Evolutionary conservation across 805 yeast genomes (phyloP), one percentile per base, ranked within the genome.

Genomic region (Dipodascopsis tothii): DNA sequence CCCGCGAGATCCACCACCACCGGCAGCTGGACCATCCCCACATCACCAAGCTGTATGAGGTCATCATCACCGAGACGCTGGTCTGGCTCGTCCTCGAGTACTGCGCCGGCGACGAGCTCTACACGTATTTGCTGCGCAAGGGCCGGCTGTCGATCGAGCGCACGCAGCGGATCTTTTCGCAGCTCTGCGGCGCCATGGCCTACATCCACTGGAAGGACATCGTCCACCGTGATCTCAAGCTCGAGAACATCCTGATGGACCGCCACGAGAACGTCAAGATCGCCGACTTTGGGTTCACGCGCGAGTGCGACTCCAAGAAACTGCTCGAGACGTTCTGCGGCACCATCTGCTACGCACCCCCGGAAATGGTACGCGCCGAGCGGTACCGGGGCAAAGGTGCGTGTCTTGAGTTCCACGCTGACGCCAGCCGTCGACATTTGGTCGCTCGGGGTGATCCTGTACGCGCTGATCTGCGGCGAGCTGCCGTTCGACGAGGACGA

Each of bases 301-400:
- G 97, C 49, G 96, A 85, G 55, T 77, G 73, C 46, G 71, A 70
- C 25, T 67, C 72, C 0, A 69, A 81, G 39, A 64, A 71, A 3
- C 62, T 81, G 37, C 64, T 90, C 27, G 83, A 81, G 39, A 92
- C 96, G 0, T 71, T 87, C 1, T 90, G 98, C 64, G 98, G 98
- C 2, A 90, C 97, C 0, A 78, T 87, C 1, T 94, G 86, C 2
- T 90, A 90, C 60, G 88, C 90, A 95, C 96, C 98, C 0, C 98
- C 98, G 0, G 98, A 90, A 60, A 68, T 92, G 49, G 68, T 88
- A 16, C 68, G 70, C 43, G 72, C 78, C 48, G 73, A 75, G 48
- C 78, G 79, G 37, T 87, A 87, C 60, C 78, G 78, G 34, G 97
- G 96, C 0, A 80, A 81, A 54, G 59, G 39, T 38, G 23, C 4